phyloP scores from a whole-genome alignment of 2,329 filamentous ascomycete species.

The Fusarium nodosum region DNA sequence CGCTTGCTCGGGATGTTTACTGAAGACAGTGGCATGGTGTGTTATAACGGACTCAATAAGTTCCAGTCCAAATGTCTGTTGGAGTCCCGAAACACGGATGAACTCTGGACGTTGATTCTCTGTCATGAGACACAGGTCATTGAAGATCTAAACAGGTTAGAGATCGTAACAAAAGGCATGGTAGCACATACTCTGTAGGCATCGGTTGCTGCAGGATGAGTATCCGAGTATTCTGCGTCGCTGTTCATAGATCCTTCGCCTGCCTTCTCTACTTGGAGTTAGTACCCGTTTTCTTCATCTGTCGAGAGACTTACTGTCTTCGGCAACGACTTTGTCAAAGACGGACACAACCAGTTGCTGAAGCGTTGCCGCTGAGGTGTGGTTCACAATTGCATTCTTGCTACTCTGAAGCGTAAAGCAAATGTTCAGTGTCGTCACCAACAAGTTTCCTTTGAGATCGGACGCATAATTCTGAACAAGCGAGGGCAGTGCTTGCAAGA shows the following conservation, averaged over 20 bases:
- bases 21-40: conserved; percentile 86
- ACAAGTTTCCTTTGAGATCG: conserved; percentile 82
- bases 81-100: conserved; percentile 81
- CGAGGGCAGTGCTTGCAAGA: conserved; percentile 90
- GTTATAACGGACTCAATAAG: conserved; percentile 91
- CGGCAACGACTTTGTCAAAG: conserved; percentile 88
- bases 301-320: conserved; percentile 74
- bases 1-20: conserved; percentile 82
- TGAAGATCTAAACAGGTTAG: conserved; percentile 74
- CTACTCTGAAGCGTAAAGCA: conserved; percentile 92
- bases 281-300: conserved; percentile 14
- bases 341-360: conserved; percentile 93
- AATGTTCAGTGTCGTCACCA: conserved; percentile 87
- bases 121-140: conserved; percentile 89
- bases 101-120: conserved; percentile 88
- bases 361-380: conserved; percentile 94
- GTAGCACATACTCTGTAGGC: conserved; percentile 74
- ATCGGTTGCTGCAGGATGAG: conserved; percentile 84
- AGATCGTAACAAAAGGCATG: too few relatives aligned
- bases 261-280: conserved; percentile 54
- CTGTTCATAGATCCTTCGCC: conserved; percentile 71
- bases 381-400: conserved; percentile 94
- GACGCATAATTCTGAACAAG: conserved; percentile 90
- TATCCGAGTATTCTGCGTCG: conserved; percentile 71
- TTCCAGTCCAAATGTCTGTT: conserved; percentile 88